Evolutionary conservation across 257 asterid genomes (phyloP).

Genomic region (Solanum sitiens): DNA sequence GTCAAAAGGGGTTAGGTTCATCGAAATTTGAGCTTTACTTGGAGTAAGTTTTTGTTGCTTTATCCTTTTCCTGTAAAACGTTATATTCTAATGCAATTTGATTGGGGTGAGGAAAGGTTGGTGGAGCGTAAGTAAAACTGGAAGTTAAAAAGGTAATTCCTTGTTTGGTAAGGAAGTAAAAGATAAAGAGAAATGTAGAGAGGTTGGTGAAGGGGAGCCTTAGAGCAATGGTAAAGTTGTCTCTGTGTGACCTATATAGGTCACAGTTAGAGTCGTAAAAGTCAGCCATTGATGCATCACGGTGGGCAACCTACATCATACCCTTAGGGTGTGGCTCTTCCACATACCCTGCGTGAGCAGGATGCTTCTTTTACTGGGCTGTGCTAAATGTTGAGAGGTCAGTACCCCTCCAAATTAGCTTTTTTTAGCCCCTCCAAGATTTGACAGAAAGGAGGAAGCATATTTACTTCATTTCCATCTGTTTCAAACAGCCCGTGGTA

Average conservation of each 20-base stretch:
- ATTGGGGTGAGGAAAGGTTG: neutral
- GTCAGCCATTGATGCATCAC: neutral
- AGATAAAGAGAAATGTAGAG: neutral
- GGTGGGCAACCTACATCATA: neutral
- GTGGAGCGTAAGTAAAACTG: neutral
- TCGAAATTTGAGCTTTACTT: constrained; percentile 26
- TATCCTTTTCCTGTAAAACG: neutral
- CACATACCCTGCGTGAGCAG: neutral
- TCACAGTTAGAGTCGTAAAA: neutral
- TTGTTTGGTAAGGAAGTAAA: neutral
- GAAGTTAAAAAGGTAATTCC: neutral
- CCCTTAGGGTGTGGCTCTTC: neutral
- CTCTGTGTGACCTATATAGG: neutral
- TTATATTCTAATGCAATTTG: neutral
- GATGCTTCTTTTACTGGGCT: neutral
- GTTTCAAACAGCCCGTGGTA: neutral
- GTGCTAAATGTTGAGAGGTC: neutral
- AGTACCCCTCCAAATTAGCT: neutral
- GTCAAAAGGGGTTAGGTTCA: constrained; percentile 34
- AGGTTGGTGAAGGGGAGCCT: neutral
- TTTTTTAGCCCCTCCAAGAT: neutral
- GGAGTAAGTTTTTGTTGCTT: constrained; percentile 20
- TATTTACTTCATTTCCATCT: neutral
- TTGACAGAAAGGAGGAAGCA: neutral
- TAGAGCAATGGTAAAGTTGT: neutral